Conservation (phyloP, 1,139 yeast genomes). For the Taphrina flavorubra region DNA sequence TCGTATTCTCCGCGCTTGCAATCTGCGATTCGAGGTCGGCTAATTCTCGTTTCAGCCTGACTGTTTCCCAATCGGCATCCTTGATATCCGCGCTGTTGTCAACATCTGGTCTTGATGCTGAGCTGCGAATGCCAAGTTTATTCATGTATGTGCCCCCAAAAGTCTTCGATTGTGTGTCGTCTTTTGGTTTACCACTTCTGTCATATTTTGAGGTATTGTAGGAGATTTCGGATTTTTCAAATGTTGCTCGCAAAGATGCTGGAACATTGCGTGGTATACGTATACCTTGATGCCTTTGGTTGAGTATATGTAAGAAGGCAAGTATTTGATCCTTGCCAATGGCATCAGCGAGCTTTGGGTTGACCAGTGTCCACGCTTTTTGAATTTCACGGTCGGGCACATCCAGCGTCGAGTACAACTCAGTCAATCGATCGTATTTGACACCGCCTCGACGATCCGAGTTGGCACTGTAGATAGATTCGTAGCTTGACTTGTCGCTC, state of each 20-base stretch:
- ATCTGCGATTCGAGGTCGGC: conserved; percentile 72
- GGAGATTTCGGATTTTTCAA: conserved; percentile 81
- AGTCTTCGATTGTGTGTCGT: conserved; percentile 23
- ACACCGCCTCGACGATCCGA: conserved; percentile 72
- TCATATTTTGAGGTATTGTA: conserved; percentile 52
- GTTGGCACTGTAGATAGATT: conserved; percentile 74
- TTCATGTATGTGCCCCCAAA: conserved; percentile 59
- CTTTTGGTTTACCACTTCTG: conserved; percentile 21
- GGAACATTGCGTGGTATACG: conserved; percentile 93
- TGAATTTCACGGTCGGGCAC: conserved; percentile 88
- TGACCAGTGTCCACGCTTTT: conserved; percentile 88
- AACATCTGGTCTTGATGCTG: conserved; percentile 59
- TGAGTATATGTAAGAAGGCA: conserved; percentile 85
- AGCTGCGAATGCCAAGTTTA: conserved; percentile 55
- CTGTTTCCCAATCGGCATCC: conserved; percentile 87
- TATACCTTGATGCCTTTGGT: conserved; percentile 86
- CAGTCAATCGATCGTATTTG: conserved; percentile 65
- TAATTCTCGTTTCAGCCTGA: conserved; percentile 77
- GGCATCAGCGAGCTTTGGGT: conserved; percentile 83
- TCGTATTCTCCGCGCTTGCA: conserved; percentile 62
- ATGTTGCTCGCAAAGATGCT: conserved; percentile 87
- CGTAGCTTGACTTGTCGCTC: conserved; percentile 76
- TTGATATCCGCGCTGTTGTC: conserved; percentile 70
- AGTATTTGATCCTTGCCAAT: conserved; percentile 92
- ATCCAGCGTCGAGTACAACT: conserved; percentile 68